Conservation (phyloP, 768 basidiomycete species). For the Clitopilus hobsonii region DNA sequence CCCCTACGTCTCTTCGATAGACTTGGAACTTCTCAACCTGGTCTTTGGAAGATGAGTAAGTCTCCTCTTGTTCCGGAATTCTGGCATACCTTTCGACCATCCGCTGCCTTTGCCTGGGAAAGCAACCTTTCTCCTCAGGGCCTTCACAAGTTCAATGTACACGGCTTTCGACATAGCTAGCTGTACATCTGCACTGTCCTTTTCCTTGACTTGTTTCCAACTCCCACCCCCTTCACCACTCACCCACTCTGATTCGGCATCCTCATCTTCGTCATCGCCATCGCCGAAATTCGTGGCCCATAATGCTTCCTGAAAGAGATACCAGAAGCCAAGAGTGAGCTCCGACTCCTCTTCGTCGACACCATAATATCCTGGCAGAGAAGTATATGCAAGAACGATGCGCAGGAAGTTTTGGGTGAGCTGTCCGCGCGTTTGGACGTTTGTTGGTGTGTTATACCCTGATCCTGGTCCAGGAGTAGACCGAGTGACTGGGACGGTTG, state of each 20-base stretch:
- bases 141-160: constrained; percentile 72
- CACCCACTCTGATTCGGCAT: constrained; percentile 10
- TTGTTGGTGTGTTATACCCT: constrained; percentile 6
- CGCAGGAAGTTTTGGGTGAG: constrained; percentile 69
- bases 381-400: constrained; percentile 69
- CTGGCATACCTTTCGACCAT: constrained; percentile 66
- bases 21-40: constrained; percentile 76
- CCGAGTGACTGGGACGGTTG: constrained; percentile 29
- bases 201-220: constrained; percentile 12
- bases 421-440: constrained; percentile 35
- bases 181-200: constrained; percentile 28
- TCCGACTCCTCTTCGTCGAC: constrained; percentile 87
- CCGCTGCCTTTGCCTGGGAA: constrained; percentile 55
- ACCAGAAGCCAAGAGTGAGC: constrained; percentile 86
- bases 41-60: constrained; percentile 38
- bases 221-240: constrained; percentile 22
- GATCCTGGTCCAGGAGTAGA: constrained; percentile 9
- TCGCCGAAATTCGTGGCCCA: constrained; percentile 59
- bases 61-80: background rate
- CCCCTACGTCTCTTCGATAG: constrained; percentile 85
- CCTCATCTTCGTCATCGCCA: constrained; percentile 17
- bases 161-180: constrained; percentile 64
- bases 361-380: constrained; percentile 68
- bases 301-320: constrained; percentile 81
- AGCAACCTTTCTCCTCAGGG: constrained; percentile 66